Conservation (phyloP, 306 rosid species). For the Pueraria montana region DNA sequence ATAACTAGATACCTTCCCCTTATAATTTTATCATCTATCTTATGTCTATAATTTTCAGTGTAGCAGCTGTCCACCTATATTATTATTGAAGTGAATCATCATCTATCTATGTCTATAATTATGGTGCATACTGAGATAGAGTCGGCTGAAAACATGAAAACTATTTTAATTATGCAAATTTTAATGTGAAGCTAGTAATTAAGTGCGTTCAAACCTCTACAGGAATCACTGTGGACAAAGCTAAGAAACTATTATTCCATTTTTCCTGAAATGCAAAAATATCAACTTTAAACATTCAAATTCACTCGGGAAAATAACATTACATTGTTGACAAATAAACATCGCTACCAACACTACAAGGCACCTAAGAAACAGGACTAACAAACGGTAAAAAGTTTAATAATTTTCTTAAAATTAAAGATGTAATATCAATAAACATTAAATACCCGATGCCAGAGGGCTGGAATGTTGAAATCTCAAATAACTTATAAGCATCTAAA, state of each 20-base stretch:
- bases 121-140: background rate
- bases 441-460: slow-evolving; percentile 15
- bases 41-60: background rate
- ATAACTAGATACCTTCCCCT: background rate
- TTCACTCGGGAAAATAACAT: slow-evolving; percentile 24
- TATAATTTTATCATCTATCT: background rate
- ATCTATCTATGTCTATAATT: background rate
- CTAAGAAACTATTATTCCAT: background rate
- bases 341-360: background rate
- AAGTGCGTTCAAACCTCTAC: background rate
- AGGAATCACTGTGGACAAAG: slow-evolving; percentile 5
- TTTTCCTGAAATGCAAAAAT: background rate
- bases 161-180: background rate
- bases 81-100: background rate
- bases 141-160: background rate
- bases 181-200: background rate
- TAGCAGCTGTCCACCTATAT: background rate
- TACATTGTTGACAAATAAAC: slow-evolving; percentile 28
- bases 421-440: slow-evolving; percentile 31
- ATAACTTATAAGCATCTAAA: background rate
- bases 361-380: slow-evolving; percentile 24
- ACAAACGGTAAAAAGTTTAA: slow-evolving; percentile 14
- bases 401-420: slow-evolving; percentile 9
- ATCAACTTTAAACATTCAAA: slow-evolving; percentile 22
- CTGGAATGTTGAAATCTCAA: slow-evolving; percentile 23